phyloP scores from a whole-genome alignment of 176 grass and related monocot genomes.

The Raddia guianensis region DNA sequence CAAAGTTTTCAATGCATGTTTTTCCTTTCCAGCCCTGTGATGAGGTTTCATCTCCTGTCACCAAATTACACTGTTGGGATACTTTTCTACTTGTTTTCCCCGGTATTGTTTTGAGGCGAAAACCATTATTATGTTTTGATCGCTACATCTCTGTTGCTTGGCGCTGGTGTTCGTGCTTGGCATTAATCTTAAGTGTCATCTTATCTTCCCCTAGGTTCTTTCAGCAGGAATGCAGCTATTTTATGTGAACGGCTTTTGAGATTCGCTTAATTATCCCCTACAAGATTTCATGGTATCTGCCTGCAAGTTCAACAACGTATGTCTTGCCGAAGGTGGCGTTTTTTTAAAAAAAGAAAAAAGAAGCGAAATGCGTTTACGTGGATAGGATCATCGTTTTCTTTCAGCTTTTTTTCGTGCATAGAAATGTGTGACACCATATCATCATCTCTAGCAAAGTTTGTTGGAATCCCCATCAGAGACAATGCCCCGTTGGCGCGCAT shows the following conservation, averaged over 20 bases:
- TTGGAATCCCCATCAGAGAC: neutral
- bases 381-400: neutral
- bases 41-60: conserved; percentile 24
- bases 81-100: conserved; percentile 1
- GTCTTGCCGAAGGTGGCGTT: too few species aligned
- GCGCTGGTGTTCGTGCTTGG: neutral
- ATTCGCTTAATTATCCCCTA: neutral
- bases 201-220: neutral
- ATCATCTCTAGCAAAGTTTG: neutral
- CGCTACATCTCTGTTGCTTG: neutral
- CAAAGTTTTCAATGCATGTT: conserved; percentile 21
- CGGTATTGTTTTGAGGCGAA: neutral
- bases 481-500: neutral
- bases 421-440: neutral
- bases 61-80: conserved; percentile 22
- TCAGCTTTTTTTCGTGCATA: too few species aligned
- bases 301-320: neutral
- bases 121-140: conserved; percentile 17
- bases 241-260: neutral
- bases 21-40: conserved; percentile 21
- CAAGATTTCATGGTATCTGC: neutral
- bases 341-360: too few species aligned
- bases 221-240: neutral
- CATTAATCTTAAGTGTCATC: neutral
- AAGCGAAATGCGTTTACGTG: neutral